A percentile compares a stretch with the other conserved stretches of the same genome.
These are phyloP conservation scores for Penicillium argentinense DNA, from an alignment of 495 filamentous ascomycete species.

Conservation along the genomic window DNA sequence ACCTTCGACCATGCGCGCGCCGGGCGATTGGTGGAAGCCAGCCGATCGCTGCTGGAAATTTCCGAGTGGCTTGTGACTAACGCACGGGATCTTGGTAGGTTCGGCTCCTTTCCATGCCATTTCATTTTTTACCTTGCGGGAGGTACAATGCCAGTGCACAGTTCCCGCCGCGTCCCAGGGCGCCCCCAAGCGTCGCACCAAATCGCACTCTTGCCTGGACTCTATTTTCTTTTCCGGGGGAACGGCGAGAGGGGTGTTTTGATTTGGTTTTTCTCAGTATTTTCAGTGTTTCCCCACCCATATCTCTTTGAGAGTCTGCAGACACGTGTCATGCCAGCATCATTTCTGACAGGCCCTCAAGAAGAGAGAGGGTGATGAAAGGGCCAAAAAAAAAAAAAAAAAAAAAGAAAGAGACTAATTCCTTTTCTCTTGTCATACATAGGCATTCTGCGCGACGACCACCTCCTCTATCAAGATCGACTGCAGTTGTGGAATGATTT, in stretches of 20 bases:
- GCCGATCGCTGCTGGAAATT: constrained; percentile 69
- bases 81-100: constrained; percentile 81
- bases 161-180: not conserved
- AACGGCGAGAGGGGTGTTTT: not conserved
- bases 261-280: not conserved
- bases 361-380: too few relatives aligned
- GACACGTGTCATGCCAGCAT: constrained; percentile 23
- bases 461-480: constrained; percentile 64
- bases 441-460: constrained; percentile 77
- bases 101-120: constrained; percentile 22
- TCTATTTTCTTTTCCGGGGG: too few relatives aligned
- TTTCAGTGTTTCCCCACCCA: constrained; percentile 10
- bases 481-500: constrained; percentile 91
- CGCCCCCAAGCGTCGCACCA: constrained; percentile 4
- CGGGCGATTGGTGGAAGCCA: constrained; percentile 72
- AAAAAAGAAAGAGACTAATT: constrained; percentile 32
- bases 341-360: constrained; percentile 14
- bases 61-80: constrained; percentile 85
- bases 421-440: constrained; percentile 21
- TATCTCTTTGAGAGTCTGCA: constrained; percentile 9
- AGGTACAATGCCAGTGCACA: constrained; percentile 2
- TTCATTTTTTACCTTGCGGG: constrained; percentile 4
- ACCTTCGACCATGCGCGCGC: constrained; percentile 75
- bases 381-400: too few relatives aligned
- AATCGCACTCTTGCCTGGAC: constrained; percentile 16